A percentile compares a stretch with the other conserved stretches of the same genome.
These are phyloP conservation scores for Huntiella bhutanensis DNA, from an alignment of 2,329 filamentous ascomycete species.

Conservation along the genomic window DNA sequence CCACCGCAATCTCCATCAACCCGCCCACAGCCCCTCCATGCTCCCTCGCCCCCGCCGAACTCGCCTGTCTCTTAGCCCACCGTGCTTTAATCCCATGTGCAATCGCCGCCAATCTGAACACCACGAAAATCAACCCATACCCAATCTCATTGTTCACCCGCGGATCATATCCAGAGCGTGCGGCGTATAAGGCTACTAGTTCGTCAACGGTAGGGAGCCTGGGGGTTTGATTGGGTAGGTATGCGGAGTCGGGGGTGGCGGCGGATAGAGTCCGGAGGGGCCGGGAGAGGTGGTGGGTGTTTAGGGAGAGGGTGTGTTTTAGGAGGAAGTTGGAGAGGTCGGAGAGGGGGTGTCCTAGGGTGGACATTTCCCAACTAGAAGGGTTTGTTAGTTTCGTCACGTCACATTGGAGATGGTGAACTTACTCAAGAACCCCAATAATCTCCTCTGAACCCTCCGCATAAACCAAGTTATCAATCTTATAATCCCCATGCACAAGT, in stretches of 20 bases:
- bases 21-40: slow-evolving; percentile 52
- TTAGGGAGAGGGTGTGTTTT: slow-evolving; percentile 22
- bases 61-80: slow-evolving; percentile 70
- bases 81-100: slow-evolving; percentile 83
- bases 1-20: slow-evolving; percentile 65
- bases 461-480: slow-evolving; percentile 81
- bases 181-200: slow-evolving; percentile 24
- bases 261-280: slow-evolving; percentile 13
- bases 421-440: slow-evolving; percentile 75
- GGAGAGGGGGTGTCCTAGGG: slow-evolving; percentile 84
- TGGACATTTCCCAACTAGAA: slow-evolving; percentile 84
- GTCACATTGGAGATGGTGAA: slow-evolving; percentile 9
- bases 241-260: slow-evolving; percentile 24
- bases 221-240: slow-evolving; percentile 41
- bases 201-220: slow-evolving; percentile 35
- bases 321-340: slow-evolving; percentile 63
- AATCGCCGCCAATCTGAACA: slow-evolving; percentile 42
- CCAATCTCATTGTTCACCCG: slow-evolving; percentile 29
- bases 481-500: slow-evolving; percentile 89
- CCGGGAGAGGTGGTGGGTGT: slow-evolving; percentile 14
- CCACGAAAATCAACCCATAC: slow-evolving; percentile 43
- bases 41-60: slow-evolving; percentile 59
- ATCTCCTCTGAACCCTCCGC: slow-evolving; percentile 74
- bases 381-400: slow-evolving; percentile 1
- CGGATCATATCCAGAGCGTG: slow-evolving; percentile 51